These are phyloP conservation scores for Sinapis alba DNA, from an alignment of 441 rosid genomes.

Conservation along the genomic window DNA sequence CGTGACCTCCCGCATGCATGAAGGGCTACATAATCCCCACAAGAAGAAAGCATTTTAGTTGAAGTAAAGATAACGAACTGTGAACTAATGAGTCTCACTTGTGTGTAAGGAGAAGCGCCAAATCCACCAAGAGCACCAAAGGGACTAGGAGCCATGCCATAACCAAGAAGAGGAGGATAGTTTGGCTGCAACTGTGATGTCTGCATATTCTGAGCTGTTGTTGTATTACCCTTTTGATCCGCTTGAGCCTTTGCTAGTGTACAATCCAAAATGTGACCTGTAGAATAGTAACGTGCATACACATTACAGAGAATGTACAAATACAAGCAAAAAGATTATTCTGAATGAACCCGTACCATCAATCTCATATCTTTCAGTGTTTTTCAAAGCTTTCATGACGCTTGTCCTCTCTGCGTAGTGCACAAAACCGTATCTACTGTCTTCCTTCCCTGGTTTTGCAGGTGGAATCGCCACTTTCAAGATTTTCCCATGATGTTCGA, in stretches of 20 bases:
- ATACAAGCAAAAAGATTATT: neutral
- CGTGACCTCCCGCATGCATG: slow-evolving; percentile 84
- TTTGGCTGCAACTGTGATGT: slow-evolving; percentile 61
- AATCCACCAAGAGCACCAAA: slow-evolving; percentile 78
- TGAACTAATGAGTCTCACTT: slow-evolving; percentile 50
- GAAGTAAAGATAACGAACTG: neutral
- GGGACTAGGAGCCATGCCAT: slow-evolving; percentile 69
- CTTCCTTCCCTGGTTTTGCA: slow-evolving; percentile 89
- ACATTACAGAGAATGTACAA: neutral
- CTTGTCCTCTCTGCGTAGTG: slow-evolving; percentile 92
- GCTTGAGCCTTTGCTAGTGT: slow-evolving; percentile 97
- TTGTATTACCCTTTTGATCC: slow-evolving; percentile 59
- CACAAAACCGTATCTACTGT: slow-evolving; percentile 90
- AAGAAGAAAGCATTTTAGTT: neutral
- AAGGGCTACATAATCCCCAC: slow-evolving; percentile 61
- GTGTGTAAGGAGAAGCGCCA: slow-evolving; percentile 75
- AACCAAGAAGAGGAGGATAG: slow-evolving; percentile 74
- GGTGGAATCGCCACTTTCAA: slow-evolving; percentile 89
- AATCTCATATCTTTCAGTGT: slow-evolving; percentile 92
- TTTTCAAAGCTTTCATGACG: slow-evolving; percentile 89
- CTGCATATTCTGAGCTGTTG: slow-evolving; percentile 57
- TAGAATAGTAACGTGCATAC: slow-evolving; percentile 11
- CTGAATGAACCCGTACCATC: slow-evolving; percentile 56
- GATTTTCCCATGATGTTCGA: slow-evolving; percentile 87
- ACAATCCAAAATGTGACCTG: slow-evolving; percentile 89